Base-by-base conservation (phyloP, 192 early-diverging fungal species). In the Dissophora globulifera region DNA sequence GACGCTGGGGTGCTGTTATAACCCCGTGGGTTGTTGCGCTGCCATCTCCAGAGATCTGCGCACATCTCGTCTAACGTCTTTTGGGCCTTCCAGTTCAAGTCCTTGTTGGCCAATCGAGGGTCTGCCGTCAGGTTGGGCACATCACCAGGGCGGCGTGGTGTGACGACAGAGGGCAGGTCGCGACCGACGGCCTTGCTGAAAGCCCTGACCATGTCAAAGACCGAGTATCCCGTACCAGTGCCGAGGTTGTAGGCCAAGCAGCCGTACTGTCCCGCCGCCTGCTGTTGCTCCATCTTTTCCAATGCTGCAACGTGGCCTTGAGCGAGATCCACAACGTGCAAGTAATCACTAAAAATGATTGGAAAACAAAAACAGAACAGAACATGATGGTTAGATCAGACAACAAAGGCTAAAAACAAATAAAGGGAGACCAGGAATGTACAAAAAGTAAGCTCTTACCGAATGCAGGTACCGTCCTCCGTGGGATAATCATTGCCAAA, bases 401-500 rank as follows among this genome's bases (percentile, higher is more conserved):
- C n/a, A n/a, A n/a, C n/a, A n/a, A n/a, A n/a, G n/a, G n/a, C n/a
- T n/a, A n/a, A n/a, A n/a, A n/a, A 6, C 13, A 22, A 48, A n/a
- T 48, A 15, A 15, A 48, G 5, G 10, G 10, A 35, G 2, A 4
- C 31, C 2, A 4, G 31, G 16, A 19, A 7, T n/a, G n/a, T n/a
- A 29, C 33, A 42, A 60, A 52, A 20, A 23, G 7, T 33, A 48
- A 35, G 29, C 19, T 27, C 29, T 23, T 72, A 71, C 69, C 70
- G 70, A 48, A 72, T 57, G 47, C 64, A 84, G n/a, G 95, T 96
- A 11, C 96, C 96, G 62, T 98, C 96, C 46, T 81, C 82, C 2
- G 96, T 98, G 22, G 90, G 85, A 78, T 97, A 98, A 78, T 98
- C 95, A 58, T 88, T 85, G 13, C 96, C 96, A 86, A 91, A 98